Conservation (phyloP, 164 flowering plant species). For the Macadamia tetraphylla region DNA sequence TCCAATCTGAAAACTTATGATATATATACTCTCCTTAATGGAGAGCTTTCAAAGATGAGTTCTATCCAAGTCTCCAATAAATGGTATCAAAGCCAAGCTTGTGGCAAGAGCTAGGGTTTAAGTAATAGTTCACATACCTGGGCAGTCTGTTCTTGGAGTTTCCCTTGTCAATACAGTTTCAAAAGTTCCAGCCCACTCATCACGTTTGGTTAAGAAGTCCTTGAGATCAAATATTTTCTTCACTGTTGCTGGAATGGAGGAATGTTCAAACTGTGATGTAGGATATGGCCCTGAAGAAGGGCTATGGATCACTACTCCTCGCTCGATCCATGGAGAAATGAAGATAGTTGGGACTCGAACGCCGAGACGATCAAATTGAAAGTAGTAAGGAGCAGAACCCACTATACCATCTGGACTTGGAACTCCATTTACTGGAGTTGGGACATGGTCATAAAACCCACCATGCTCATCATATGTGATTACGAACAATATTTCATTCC, state of each 20-base stretch:
- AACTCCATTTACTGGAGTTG: slow-evolving; percentile 53
- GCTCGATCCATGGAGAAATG: slow-evolving; percentile 80
- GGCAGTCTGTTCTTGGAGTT: slow-evolving; percentile 76
- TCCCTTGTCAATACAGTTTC: slow-evolving; percentile 46
- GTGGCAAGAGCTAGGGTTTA: no score
- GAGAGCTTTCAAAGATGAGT: no score
- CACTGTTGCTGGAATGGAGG: slow-evolving; percentile 83
- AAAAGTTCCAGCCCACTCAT: slow-evolving; percentile 89
- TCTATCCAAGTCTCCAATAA: no score
- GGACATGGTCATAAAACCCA: slow-evolving; percentile 64
- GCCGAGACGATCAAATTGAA: slow-evolving; percentile 66
- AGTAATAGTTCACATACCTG: slow-evolving; percentile 35
- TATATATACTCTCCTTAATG: no score
- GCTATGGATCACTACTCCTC: slow-evolving; percentile 73
- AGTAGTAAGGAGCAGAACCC: slow-evolving; percentile 57
- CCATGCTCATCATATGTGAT: slow-evolving; percentile 34
- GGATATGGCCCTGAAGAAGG: slow-evolving; percentile 68
- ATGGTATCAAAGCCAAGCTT: no score
- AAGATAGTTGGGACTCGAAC: slow-evolving; percentile 67
- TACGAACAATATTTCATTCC: slow-evolving; percentile 32
- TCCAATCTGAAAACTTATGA: no score
- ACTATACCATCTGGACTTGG: slow-evolving; percentile 66
- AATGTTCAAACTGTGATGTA: slow-evolving; percentile 74
- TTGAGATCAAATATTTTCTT: slow-evolving; percentile 71
- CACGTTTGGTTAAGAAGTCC: slow-evolving; percentile 70